Evolutionary conservation across 345 rosid species (phyloP), one percentile per base, ranked within the genome.

Genomic region (Sisymbrium altissimum): DNA sequence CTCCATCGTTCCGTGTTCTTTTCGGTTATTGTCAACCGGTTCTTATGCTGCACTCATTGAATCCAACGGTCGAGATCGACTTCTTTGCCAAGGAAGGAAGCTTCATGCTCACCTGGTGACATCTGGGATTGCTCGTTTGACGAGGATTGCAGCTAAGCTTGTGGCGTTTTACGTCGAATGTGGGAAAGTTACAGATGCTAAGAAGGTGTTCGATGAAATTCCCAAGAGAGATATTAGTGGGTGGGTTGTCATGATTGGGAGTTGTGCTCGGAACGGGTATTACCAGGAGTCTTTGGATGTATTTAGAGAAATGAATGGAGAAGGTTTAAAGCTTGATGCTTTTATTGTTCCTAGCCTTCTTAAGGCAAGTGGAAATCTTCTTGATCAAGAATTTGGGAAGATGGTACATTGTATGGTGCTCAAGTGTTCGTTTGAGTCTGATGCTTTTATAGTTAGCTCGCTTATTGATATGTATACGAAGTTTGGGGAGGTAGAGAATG

Each of bases 381-480:
- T 71, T 49, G 85, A 87, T 77, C 49, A 36, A n/a, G 77, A 72
- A 27, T 64, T 81, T 0, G 97, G 97, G 52, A 81, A 60, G 84
- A 70, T 72, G 63, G 49, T 94, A 40, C 98, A 94, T 66, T 78
- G 78, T 75, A 13, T 84, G 50, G 81, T 83, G 60, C 52, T 88
- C 14, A 91, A 78, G 70, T 30, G 56, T 68, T 81, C 81, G 3
- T 79, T 87, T 63, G 82, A 86, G 27, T 77, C 67, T 35, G 96
- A 90, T 73, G 77, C 66, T 32, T 89, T 88, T 81, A 79, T 91
- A 21, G 72, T 66, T 27, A 86, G 88, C 66, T 82, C 93, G 0
- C 80, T 91, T 81, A 81, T 91, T 35, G 96, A 87, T 70, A 94
- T 88, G 97, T 91, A 94, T 39, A 83, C 86, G n/a, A 94, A 79